These are phyloP conservation scores for Coffea canephora DNA, from an alignment of 257 asterid genomes.

Conservation along the genomic window DNA sequence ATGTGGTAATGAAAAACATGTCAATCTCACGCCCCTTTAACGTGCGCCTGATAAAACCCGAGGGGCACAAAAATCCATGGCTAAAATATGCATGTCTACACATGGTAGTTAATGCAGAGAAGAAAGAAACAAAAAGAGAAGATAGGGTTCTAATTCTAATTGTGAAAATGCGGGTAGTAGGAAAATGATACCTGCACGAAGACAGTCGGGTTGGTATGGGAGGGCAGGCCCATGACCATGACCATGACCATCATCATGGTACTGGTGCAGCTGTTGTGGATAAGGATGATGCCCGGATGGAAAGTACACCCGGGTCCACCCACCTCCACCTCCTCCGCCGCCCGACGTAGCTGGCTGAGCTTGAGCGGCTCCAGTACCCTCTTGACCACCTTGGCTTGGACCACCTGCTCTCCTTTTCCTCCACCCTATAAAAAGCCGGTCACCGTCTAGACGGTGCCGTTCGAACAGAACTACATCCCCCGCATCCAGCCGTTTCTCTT, in stretches of 20 bases:
- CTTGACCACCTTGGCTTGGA: slow-evolving; percentile 8
- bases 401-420: slow-evolving; percentile 41
- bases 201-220: slow-evolving; percentile 50
- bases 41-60: background rate
- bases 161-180: background rate
- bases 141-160: slow-evolving; percentile 22
- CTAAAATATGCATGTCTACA: background rate
- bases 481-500: slow-evolving; percentile 81
- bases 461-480: slow-evolving; percentile 72
- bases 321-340: slow-evolving; percentile 22
- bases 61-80: slow-evolving; percentile 2
- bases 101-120: background rate
- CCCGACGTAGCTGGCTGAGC: slow-evolving; percentile 8
- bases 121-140: slow-evolving; percentile 10
- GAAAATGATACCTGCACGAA: slow-evolving; percentile 62
- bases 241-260: slow-evolving; percentile 10
- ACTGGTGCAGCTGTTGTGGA: slow-evolving; percentile 25
- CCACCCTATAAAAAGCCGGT: slow-evolving; percentile 77
- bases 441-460: slow-evolving; percentile 55
- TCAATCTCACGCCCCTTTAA: background rate
- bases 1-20: background rate
- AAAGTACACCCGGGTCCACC: slow-evolving; percentile 39
- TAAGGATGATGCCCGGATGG: slow-evolving; percentile 43
- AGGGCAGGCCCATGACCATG: slow-evolving; percentile 28
- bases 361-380: slow-evolving; percentile 9